Conservation (phyloP, 108 stramenopile species). For the Phaeodactylum tricornutum region DNA sequence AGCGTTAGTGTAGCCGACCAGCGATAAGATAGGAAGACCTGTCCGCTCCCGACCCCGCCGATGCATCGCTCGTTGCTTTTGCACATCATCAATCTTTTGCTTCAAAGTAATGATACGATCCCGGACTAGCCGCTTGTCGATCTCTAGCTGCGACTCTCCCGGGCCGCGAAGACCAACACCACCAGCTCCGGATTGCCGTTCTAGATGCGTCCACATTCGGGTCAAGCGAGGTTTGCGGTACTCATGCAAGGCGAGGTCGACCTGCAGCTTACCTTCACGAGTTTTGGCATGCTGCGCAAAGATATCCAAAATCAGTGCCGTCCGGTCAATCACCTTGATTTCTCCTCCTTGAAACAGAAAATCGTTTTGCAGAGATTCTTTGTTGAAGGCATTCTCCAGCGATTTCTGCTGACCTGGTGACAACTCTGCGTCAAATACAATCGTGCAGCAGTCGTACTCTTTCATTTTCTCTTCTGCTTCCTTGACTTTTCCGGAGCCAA, state of each 20-base stretch:
- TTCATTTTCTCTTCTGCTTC: slow-evolving; percentile 57
- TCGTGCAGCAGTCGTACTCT: slow-evolving; percentile 43
- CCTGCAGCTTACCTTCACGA: slow-evolving; percentile 90
- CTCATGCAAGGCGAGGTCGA: slow-evolving; percentile 87
- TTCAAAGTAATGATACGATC: slow-evolving; percentile 89
- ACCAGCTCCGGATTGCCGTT: slow-evolving; percentile 86
- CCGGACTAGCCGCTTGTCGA: slow-evolving; percentile 86
- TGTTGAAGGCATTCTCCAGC: slow-evolving; percentile 73
- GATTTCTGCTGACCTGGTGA: slow-evolving; percentile 90
- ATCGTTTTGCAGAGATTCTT: slow-evolving; percentile 65
- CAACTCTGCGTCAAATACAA: slow-evolving; percentile 94
- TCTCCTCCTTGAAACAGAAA: slow-evolving; percentile 47
- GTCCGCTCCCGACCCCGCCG: slow-evolving; percentile 50
- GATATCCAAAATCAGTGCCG: slow-evolving; percentile 93
- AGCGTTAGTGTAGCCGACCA: slow-evolving; percentile 96
- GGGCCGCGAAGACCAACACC: slow-evolving; percentile 91
- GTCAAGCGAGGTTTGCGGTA: slow-evolving; percentile 92
- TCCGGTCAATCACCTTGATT: slow-evolving; percentile 92
- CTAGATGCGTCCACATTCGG: slow-evolving; percentile 94
- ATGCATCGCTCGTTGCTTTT: slow-evolving; percentile 82
- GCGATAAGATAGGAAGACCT: slow-evolving; percentile 76
- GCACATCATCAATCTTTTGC: slow-evolving; percentile 81
- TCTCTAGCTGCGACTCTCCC: slow-evolving; percentile 91
- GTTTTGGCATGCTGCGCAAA: slow-evolving; percentile 94
- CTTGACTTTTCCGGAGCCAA: slow-evolving; percentile 74